phyloP scores from a whole-genome alignment of 2,329 filamentous ascomycete genomes.

The Pezicula neosporulosa region DNA sequence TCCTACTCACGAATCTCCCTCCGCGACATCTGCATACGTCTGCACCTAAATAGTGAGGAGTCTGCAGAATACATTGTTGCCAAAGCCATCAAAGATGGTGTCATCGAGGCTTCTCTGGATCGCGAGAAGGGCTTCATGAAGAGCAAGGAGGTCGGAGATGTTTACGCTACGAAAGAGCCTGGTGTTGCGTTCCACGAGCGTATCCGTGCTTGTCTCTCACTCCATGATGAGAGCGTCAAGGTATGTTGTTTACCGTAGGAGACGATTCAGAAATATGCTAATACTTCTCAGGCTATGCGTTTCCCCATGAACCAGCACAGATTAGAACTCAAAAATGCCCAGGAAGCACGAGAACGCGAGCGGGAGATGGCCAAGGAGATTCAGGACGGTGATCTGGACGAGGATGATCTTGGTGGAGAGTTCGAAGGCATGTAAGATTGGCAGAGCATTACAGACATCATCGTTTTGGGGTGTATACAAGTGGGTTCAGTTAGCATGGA shows the following conservation, averaged over 20 bases:
- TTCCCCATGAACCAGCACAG: constrained; percentile 99
- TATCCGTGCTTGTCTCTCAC: constrained; percentile 82
- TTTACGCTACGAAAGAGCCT: constrained; percentile 93
- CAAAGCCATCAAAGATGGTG: constrained; percentile 95
- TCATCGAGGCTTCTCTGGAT: constrained; percentile 92
- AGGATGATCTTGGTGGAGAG: constrained; percentile 91
- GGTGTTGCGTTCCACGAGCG: constrained; percentile 97
- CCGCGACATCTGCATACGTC: constrained; percentile 92
- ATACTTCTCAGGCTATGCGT: constrained; percentile 73
- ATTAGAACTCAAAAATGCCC: constrained; percentile 93
- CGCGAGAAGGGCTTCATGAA: constrained; percentile 97
- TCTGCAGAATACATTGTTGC: constrained; percentile 98
- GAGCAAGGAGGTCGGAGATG: constrained; percentile 93
- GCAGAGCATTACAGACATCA: not conserved
- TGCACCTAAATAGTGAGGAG: constrained; percentile 92
- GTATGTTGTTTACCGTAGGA: constrained; percentile 42
- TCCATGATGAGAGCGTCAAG: constrained; percentile 98
- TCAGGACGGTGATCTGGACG: constrained; percentile 93
- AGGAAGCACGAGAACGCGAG: constrained; percentile 95
- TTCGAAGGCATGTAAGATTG: constrained; percentile 84
- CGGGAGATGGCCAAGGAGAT: constrained; percentile 98
- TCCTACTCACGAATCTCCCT: constrained; percentile 97
- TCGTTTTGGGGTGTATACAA: constrained; percentile 16
- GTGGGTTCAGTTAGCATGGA: constrained; percentile 1
- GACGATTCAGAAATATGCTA: not conserved